Percentiles rank a stretch among this genome's conserved stretches.
phyloP scores from a whole-genome alignment of 2,329 filamentous ascomycete genomes.

The Teratosphaeria epicoccoides region DNA sequence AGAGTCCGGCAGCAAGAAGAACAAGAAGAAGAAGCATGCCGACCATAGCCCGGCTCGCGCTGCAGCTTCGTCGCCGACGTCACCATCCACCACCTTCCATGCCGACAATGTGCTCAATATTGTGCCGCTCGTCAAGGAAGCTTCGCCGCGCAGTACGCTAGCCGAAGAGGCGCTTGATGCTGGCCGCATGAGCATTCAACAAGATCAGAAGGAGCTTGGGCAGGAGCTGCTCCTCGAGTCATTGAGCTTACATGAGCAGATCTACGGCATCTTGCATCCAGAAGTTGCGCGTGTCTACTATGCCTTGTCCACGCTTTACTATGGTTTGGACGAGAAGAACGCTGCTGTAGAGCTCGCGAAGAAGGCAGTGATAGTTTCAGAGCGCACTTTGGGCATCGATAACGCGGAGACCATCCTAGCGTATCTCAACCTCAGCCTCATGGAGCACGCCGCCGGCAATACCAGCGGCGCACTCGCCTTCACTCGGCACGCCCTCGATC shows the following conservation, averaged over 20 bases:
- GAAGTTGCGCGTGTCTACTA: slow-evolving; percentile 95
- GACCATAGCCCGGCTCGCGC: slow-evolving; percentile 38
- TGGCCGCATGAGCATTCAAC: slow-evolving; percentile 88
- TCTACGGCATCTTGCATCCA: slow-evolving; percentile 93
- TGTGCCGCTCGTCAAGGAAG: slow-evolving; percentile 92
- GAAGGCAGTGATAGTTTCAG: slow-evolving; percentile 92
- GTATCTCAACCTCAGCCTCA: slow-evolving; percentile 90
- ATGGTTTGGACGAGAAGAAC: slow-evolving; percentile 94
- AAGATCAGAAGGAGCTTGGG: slow-evolving; percentile 89
- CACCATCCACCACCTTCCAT: slow-evolving; percentile 54
- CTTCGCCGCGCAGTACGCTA: slow-evolving; percentile 76
- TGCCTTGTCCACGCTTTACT: slow-evolving; percentile 89
- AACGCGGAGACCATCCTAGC: slow-evolving; percentile 87
- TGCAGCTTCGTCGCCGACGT: slow-evolving; percentile 33
- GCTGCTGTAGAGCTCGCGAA: slow-evolving; percentile 88
- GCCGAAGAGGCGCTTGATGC: slow-evolving; percentile 95
- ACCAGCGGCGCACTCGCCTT: slow-evolving; percentile 80
- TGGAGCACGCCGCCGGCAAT: slow-evolving; percentile 85
- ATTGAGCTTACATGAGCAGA: slow-evolving; percentile 91
- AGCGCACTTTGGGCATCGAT: slow-evolving; percentile 87
- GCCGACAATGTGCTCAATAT: slow-evolving; percentile 84
- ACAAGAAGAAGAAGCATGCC: slow-evolving; percentile 48
- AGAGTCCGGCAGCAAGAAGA: slow-evolving; percentile 35
- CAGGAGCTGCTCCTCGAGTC: slow-evolving; percentile 95
- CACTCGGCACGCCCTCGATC: slow-evolving; percentile 80